phyloP scores from a whole-genome alignment of 2,329 filamentous ascomycete genomes.

The Atkinsonella texensis region DNA sequence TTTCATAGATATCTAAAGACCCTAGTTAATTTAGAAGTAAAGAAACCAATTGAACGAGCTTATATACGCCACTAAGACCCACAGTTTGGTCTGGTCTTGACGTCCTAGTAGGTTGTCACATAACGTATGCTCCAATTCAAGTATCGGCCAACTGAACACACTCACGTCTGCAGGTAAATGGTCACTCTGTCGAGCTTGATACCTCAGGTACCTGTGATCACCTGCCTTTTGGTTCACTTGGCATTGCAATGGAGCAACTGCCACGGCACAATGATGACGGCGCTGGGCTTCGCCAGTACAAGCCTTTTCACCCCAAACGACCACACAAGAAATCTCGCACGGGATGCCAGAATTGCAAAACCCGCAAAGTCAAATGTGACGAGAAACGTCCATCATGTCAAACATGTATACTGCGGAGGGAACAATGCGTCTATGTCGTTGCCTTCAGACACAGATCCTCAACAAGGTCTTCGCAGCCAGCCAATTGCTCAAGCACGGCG shows the following conservation, averaged over 20 bases:
- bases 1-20: no score
- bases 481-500: not conserved
- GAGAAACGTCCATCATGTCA: constrained; percentile 37
- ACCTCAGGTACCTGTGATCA: not conserved
- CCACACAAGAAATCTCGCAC: constrained; percentile 43
- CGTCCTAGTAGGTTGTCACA: no score
- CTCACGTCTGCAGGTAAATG: not conserved
- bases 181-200: not conserved
- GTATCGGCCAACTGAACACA: no score
- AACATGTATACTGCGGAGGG: constrained; percentile 34
- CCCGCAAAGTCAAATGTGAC: constrained; percentile 43
- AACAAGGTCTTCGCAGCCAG: not conserved
- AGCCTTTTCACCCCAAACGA: constrained; percentile 31
- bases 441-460: constrained; percentile 10
- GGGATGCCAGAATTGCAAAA: constrained; percentile 43
- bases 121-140: no score
- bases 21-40: no score
- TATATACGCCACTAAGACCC: no score
- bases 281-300: not conserved
- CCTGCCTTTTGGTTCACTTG: not conserved
- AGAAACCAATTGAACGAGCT: no score
- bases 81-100: no score
- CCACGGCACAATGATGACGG: not conserved
- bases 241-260: not conserved
- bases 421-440: constrained; percentile 32